phyloP scores from a whole-genome alignment of 352 stramenopile species.

The Pythium sukuiense region DNA sequence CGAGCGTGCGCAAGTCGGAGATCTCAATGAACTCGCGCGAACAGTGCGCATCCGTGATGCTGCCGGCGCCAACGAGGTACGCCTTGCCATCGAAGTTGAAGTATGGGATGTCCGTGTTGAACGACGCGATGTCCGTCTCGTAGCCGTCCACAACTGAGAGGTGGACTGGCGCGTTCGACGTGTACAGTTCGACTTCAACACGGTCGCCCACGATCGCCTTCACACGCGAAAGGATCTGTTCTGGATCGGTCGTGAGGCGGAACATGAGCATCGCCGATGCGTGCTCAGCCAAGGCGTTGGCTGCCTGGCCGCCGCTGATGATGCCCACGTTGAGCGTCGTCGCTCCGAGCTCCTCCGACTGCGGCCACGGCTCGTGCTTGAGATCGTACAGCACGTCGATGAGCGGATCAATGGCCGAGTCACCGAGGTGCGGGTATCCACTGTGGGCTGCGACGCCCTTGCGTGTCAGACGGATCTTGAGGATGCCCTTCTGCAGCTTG shows the following conservation, averaged over 20 bases:
- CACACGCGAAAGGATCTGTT: conserved; percentile 68
- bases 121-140: conserved; percentile 80
- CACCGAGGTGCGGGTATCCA: conserved; percentile 80
- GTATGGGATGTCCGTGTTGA: conserved; percentile 91
- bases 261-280: conserved; percentile 90
- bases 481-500: conserved; percentile 85
- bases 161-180: conserved; percentile 77
- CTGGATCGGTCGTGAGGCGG: conserved; percentile 69
- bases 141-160: conserved; percentile 84
- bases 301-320: conserved; percentile 75
- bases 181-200: conserved; percentile 79
- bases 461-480: conserved; percentile 78
- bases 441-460: conserved; percentile 81
- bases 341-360: conserved; percentile 73
- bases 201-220: conserved; percentile 61
- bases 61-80: conserved; percentile 76
- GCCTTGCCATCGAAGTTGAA: conserved; percentile 79
- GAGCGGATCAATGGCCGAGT: conserved; percentile 83
- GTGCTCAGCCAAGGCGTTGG: conserved; percentile 82
- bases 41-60: conserved; percentile 76
- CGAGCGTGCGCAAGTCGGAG: conserved; percentile 53
- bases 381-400: conserved; percentile 84
- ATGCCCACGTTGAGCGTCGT: conserved; percentile 87
- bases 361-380: conserved; percentile 76
- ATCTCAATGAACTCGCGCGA: conserved; percentile 75